Evolutionary conservation across 1,139 yeast species (phyloP), one percentile per base, ranked within the genome.

Genomic region (Blastobotrys aristatus): DNA sequence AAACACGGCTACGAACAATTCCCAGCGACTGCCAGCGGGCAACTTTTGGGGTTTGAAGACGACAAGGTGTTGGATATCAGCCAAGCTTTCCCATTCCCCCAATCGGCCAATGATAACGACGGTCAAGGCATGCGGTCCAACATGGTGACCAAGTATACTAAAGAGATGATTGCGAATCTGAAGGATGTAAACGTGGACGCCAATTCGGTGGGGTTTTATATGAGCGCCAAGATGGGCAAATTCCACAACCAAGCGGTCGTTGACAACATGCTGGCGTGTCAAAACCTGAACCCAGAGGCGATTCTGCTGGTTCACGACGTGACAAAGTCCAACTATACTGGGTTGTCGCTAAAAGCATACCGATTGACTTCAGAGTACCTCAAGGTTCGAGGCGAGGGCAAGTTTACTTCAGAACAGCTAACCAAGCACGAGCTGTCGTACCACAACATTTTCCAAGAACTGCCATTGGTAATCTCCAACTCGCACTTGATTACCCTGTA

Each of bases 141-240:
- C 63, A 73, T 80, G 55, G 86, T 87, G 49, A 71, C 73, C 53
- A 80, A 76, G 63, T 88, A 82, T 68, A 90, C 84, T 64, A 77
- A 77, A 52, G 90, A 84, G 47, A 74, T 84, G 61, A 72, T 83
- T 56, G 77, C 77, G 46, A 76, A 78, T 52, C 75, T 86, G 57
- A 79, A 75, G 59, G 76, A 74, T 51, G 77, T 82, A 54, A 84
- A 84, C 43, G 74, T 79, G 53, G 94, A 90, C 43, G 74, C 81
- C 44, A 87, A 82, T 63, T 76, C 82, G 56, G 79, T 83, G 56
- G 96, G 96, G 32, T 88, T 90, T 90, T 88, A 84, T 69, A 80
- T 85, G 62, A 75, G 85, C 44, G 75, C 89, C 31, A 62, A 74
- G 47, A 76, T 84, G 40, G 95, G 95, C 44, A 54, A 58, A 40